These are phyloP conservation scores for Penstemon barbatus DNA, from an alignment of 257 asterid genomes.

Conservation along the genomic window DNA sequence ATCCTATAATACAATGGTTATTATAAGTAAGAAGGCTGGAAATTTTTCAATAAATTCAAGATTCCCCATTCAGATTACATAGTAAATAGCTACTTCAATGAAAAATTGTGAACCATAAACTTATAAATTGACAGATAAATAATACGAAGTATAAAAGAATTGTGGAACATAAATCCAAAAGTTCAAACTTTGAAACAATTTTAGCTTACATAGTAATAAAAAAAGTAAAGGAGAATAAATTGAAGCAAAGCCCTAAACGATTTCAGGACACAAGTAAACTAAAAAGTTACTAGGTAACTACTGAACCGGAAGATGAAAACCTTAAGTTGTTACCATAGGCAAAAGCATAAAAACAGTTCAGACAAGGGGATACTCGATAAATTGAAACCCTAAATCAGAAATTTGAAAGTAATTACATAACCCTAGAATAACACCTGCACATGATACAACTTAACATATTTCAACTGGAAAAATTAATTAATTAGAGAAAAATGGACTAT, in stretches of 20 bases:
- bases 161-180: too few relatives aligned
- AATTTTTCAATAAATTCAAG: neutral
- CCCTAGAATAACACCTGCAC: neutral
- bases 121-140: too few relatives aligned
- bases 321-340: too few relatives aligned
- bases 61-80: neutral
- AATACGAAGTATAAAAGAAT: too few relatives aligned
- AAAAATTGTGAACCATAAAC: too few relatives aligned
- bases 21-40: neutral
- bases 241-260: neutral
- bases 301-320: neutral
- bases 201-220: neutral
- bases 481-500: neutral
- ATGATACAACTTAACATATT: too few relatives aligned
- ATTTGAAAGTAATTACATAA: neutral
- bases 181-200: neutral
- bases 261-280: neutral
- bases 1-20: neutral
- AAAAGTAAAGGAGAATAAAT: neutral
- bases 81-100: too few relatives aligned
- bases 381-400: neutral
- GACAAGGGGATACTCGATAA: neutral
- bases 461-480: too few relatives aligned
- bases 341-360: neutral
- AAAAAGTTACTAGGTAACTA: neutral